Base-by-base conservation (phyloP, 495 filamentous ascomycete genomes). In the Penicillium angulare region DNA sequence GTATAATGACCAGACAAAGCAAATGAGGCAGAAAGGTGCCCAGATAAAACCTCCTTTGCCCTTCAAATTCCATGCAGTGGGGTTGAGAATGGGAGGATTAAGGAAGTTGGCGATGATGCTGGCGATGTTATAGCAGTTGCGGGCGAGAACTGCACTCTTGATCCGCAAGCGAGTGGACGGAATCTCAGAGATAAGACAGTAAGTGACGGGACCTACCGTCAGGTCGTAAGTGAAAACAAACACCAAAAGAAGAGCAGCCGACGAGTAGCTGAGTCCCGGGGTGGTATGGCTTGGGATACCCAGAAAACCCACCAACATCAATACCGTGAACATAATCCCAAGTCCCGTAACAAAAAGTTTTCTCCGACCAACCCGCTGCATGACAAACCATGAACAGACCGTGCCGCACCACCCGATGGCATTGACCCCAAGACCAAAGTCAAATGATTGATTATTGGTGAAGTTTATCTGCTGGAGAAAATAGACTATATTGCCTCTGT, bases 21-120 rank as follows among this genome's bases (percentile, higher is more conserved):
- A 66, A 3, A 73, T 18, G 0, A 65, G 21, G 3, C 74, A 75
- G 3, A 83, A 55, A 0, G 79, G 83, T 10, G 79, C 83, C 57
- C 82, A 88, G 61, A 87, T 81, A 55, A 88, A 88, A 0, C 83
- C 85, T 0, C 84, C 66, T 57, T 88, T 86, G 1, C 83, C 83
- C 42, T 77, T 73, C 70, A 84, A 70, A 49, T 87, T 79, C 13
- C 75, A 83, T 18, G 82, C 67, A 41, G 84, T 77, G 2, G 81
- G 79, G 49, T 86, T 24, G 81, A 69, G 41, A 75, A 85, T 82
- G 56, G 84, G 76, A 2, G 83, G 80, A 51, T 86, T 87, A 38
- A 88, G 79, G 7, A 88, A 74, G 6, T 80, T 83, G 69, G 83
- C 83, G 9, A 76, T 65, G 34, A 85, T 84, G 0, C 79, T 79